These are phyloP conservation scores for Carex littledalei DNA, from an alignment of 176 grass and related monocot genomes.

Conservation along the genomic window DNA sequence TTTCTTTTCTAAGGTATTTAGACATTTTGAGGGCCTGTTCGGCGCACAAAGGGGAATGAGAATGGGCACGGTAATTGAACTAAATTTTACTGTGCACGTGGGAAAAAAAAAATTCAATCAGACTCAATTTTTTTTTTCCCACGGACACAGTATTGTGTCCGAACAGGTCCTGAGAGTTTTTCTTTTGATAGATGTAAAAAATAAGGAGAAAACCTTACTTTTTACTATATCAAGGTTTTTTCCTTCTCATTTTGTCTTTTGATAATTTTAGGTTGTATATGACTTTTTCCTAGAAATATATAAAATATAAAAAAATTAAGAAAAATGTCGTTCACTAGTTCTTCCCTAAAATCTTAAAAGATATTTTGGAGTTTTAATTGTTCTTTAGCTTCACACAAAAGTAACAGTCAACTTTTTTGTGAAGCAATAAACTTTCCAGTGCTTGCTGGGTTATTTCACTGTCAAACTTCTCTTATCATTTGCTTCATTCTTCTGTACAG, in stretches of 20 bases:
- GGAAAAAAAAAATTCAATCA: too few species aligned
- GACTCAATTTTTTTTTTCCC: too few species aligned
- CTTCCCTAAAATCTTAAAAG: background rate
- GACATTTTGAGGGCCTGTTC: background rate
- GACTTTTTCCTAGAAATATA: background rate
- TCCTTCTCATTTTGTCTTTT: background rate
- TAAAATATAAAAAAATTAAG: background rate
- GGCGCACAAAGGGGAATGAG: too few species aligned
- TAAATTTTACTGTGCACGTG: too few species aligned
- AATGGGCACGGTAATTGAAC: too few species aligned
- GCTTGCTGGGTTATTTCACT: background rate
- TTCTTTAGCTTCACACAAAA: background rate
- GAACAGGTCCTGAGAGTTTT: background rate
- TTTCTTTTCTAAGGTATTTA: constrained; percentile 4
- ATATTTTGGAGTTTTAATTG: background rate
- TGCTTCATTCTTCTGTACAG: background rate
- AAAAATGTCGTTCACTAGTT: background rate
- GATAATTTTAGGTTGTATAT: background rate
- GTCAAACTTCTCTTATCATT: background rate
- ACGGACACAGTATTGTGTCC: too few species aligned
- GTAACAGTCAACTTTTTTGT: background rate
- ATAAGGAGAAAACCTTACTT: background rate
- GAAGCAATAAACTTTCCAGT: background rate
- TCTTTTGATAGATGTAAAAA: background rate
- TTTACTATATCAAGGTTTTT: background rate